Evolutionary conservation across 2,329 filamentous ascomycete species (phyloP).

Genomic region (Pseudocercospora musae): DNA sequence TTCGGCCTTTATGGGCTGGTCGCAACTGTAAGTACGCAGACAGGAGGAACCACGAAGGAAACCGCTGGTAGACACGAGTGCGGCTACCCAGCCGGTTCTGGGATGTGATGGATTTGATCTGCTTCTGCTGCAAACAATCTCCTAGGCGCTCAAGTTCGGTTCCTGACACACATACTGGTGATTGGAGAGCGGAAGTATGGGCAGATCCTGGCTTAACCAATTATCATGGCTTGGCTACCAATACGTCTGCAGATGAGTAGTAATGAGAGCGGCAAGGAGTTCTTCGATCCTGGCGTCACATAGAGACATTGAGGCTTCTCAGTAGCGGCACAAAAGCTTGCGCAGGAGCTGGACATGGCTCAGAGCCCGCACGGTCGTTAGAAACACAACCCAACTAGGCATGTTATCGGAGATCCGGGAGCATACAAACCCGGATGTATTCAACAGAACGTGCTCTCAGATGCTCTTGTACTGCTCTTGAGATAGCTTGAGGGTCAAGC

Average conservation of each 20-base stretch:
- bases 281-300: neutral
- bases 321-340: neutral
- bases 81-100: neutral
- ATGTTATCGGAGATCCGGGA: neutral
- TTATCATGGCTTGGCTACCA: neutral
- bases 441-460: neutral
- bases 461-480: neutral
- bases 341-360: neutral
- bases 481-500: neutral
- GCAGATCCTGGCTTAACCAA: neutral
- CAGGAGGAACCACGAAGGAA: no score
- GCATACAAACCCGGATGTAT: neutral
- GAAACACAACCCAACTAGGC: neutral
- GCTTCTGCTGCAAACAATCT: no score
- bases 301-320: neutral
- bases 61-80: neutral
- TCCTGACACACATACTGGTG: no score
- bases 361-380: neutral
- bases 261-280: neutral
- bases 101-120: neutral
- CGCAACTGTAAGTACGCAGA: neutral
- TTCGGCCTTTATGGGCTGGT: neutral
- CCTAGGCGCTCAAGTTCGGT: no score
- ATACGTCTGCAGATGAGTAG: neutral
- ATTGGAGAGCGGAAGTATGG: no score